These are phyloP conservation scores for Mallotus repandus DNA, from an alignment of 441 rosid species.

Conservation along the genomic window DNA sequence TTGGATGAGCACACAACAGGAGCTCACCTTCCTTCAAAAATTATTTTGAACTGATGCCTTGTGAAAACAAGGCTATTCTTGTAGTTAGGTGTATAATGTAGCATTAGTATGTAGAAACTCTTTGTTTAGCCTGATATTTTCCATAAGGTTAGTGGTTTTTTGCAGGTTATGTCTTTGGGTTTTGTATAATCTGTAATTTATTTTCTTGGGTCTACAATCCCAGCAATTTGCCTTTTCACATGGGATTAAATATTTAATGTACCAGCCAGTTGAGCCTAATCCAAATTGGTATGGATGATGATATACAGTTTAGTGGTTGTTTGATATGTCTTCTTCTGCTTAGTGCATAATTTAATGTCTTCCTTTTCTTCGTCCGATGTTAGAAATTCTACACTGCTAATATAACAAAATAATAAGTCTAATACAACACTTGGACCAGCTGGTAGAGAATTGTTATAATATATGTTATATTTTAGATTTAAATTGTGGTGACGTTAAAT, in stretches of 20 bases:
- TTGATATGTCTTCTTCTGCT: not conserved
- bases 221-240: not conserved
- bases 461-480: too few relatives aligned
- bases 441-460: too few relatives aligned
- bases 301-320: slow-evolving; percentile 4
- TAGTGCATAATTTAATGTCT: not conserved
- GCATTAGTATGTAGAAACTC: slow-evolving; percentile 20
- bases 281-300: not conserved
- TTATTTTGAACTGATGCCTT: slow-evolving; percentile 34
- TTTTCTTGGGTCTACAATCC: not conserved
- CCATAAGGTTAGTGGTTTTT: slow-evolving; percentile 18
- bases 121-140: slow-evolving; percentile 25
- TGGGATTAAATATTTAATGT: slow-evolving; percentile 2
- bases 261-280: slow-evolving; percentile 5
- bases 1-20: slow-evolving; percentile 26
- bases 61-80: slow-evolving; percentile 11
- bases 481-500: too few relatives aligned
- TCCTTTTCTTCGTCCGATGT: too few relatives aligned
- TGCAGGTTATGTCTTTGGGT: slow-evolving; percentile 13
- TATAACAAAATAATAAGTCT: too few relatives aligned
- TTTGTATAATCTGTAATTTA: slow-evolving; percentile 19
- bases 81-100: slow-evolving; percentile 30
- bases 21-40: slow-evolving; percentile 38
- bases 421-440: too few relatives aligned
- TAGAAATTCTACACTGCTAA: not conserved